phyloP scores from a whole-genome alignment of 352 stramenopile genomes.

The Globisporangium recalcitrans region DNA sequence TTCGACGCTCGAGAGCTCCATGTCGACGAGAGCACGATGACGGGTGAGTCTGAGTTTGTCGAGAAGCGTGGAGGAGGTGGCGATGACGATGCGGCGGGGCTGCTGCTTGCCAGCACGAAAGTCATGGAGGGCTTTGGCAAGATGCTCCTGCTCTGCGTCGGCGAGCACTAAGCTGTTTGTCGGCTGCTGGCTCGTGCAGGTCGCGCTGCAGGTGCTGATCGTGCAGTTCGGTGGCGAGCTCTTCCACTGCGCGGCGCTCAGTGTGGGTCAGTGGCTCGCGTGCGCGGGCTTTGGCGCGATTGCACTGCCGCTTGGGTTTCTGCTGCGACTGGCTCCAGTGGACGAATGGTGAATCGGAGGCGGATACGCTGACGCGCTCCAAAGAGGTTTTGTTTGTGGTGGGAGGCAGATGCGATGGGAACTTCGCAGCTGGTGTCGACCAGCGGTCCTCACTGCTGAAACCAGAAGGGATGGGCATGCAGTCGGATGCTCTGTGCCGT shows the following conservation, averaged over 20 bases:
- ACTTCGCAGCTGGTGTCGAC: no score
- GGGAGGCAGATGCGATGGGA: no score
- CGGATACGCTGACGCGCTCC: no score
- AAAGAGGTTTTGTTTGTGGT: no score
- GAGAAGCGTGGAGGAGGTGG: slow-evolving; percentile 18
- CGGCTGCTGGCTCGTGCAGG: slow-evolving; percentile 67
- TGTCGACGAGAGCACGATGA: slow-evolving; percentile 37
- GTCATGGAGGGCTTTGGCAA: slow-evolving; percentile 71
- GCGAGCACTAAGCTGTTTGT: slow-evolving; percentile 83
- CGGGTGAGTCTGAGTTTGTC: slow-evolving; percentile 33
- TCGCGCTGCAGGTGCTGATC: slow-evolving; percentile 86
- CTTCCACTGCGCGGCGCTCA: slow-evolving; percentile 20
- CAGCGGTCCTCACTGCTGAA: no score
- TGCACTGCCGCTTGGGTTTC: slow-evolving; percentile 28
- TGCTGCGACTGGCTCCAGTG: slow-evolving; percentile 4
- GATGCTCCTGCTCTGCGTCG: slow-evolving; percentile 86
- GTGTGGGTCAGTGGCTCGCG: slow-evolving; percentile 19
- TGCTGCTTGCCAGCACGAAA: slow-evolving; percentile 80
- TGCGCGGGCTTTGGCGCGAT: slow-evolving; percentile 20
- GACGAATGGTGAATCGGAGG: neutral
- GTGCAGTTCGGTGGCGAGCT: slow-evolving; percentile 78
- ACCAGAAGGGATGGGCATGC: no score
- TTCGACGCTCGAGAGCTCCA: slow-evolving; percentile 36
- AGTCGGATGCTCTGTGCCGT: no score
- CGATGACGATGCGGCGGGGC: slow-evolving; percentile 19